A percentile compares a stretch with the other conserved stretches of the same genome.
These are phyloP conservation scores for Raffaelea arxii DNA, from an alignment of 2,329 filamentous ascomycete genomes.

Conservation along the genomic window DNA sequence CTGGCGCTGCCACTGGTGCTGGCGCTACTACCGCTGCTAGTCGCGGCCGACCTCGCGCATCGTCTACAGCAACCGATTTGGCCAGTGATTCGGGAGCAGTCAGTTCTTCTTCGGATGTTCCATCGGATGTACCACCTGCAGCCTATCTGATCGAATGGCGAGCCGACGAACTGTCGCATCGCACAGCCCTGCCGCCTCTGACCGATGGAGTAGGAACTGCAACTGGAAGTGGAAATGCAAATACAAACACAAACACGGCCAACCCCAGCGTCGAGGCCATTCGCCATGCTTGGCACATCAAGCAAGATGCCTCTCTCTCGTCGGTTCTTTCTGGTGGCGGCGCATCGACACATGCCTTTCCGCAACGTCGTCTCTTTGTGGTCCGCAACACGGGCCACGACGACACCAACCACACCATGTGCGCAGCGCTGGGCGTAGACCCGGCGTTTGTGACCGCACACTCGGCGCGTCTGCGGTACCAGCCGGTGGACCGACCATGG, in stretches of 20 bases:
- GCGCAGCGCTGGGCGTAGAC: slow-evolving; percentile 17
- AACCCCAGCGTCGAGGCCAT: not conserved
- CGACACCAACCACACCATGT: slow-evolving; percentile 9
- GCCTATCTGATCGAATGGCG: slow-evolving; percentile 6
- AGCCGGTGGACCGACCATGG: slow-evolving; percentile 10
- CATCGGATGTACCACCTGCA: not conserved
- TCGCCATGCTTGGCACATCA: slow-evolving; percentile 1
- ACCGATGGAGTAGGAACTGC: no score
- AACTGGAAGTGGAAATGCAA: no score
- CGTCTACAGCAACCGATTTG: no score
- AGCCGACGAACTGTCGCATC: not conserved
- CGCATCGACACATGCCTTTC: no score
- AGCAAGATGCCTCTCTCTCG: not conserved
- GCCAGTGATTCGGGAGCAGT: no score
- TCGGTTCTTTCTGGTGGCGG: not conserved
- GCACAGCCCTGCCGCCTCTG: not conserved
- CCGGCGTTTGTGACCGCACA: slow-evolving; percentile 22
- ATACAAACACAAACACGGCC: not conserved
- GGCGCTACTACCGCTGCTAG: no score
- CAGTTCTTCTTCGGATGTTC: no score
- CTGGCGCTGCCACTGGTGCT: no score
- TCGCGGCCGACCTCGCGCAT: no score
- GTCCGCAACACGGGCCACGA: slow-evolving; percentile 16
- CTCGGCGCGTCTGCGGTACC: slow-evolving; percentile 16
- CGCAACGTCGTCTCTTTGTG: no score